These are phyloP conservation scores for Mallotus repandus DNA, from an alignment of 441 rosid genomes.

Conservation along the genomic window DNA sequence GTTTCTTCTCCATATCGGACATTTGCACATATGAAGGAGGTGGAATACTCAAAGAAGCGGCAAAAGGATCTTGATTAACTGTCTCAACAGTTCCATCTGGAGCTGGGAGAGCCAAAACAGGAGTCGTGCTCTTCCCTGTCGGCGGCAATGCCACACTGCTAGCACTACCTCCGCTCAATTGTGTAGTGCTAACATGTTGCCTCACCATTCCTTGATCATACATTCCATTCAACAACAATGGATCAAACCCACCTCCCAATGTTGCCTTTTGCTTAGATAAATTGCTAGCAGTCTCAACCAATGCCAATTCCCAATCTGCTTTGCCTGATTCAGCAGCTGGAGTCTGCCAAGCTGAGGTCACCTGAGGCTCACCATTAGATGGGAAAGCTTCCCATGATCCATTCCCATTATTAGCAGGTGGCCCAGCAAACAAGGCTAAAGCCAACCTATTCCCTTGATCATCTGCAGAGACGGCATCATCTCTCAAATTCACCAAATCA, in stretches of 20 bases:
- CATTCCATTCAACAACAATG: slow-evolving; percentile 81
- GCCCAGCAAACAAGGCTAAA: slow-evolving; percentile 79
- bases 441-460: slow-evolving; percentile 89
- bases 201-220: slow-evolving; percentile 92
- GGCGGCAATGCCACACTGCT: slow-evolving; percentile 87
- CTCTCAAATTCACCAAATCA: slow-evolving; percentile 85
- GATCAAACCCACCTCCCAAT: slow-evolving; percentile 90
- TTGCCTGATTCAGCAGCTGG: slow-evolving; percentile 87
- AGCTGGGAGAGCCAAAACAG: slow-evolving; percentile 90
- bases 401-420: slow-evolving; percentile 44
- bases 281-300: slow-evolving; percentile 85
- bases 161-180: slow-evolving; percentile 81
- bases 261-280: slow-evolving; percentile 76
- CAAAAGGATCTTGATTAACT: slow-evolving; percentile 87
- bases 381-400: slow-evolving; percentile 94
- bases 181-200: slow-evolving; percentile 74
- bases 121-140: slow-evolving; percentile 52
- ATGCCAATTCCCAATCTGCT: slow-evolving; percentile 94
- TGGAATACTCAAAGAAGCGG: slow-evolving; percentile 78
- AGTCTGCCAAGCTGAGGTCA: slow-evolving; percentile 96
- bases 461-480: slow-evolving; percentile 65
- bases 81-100: slow-evolving; percentile 89
- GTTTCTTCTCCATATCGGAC: slow-evolving; percentile 95
- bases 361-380: slow-evolving; percentile 56
- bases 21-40: slow-evolving; percentile 96